Base-by-base conservation (phyloP, 768 basidiomycete species). In the Lyophyllum atratum region DNA sequence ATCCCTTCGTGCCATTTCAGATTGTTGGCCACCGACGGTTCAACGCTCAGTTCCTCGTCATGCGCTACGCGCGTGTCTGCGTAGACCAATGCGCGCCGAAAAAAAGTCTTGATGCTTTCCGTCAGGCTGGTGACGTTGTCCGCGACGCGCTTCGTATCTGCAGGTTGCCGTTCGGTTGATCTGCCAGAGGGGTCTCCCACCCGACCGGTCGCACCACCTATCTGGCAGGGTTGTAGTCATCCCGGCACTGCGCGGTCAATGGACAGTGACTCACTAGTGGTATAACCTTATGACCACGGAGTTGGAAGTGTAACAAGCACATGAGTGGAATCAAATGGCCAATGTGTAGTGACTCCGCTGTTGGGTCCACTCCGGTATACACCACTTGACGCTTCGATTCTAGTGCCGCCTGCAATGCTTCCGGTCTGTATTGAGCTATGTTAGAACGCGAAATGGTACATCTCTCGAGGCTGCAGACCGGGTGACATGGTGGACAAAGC, bases 101-200 rank as follows among this genome's bases (percentile, higher is more conserved):
- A 94, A 74, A 99, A 95, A 1, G 59, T 74, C n/a, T 83, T 72
- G 33, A 98, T 79, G 51, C 86, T 86, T 10, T 72, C 67, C 0
- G 83, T 81, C 53, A 99, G 84, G 17, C 77, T 75, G 12, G 64
- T 54, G 42, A 89, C 86, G 64, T 98, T 98, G 50, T 74, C 60
- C 37, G 84, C 77, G 3, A 95, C 82, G 49, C 84, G 79, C 10
- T 80, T 71, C 12, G 72, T 70, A 33, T 86, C 78, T 4, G 93
- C 83, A 3, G 85, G 79, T 52, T 86, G 82, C 21, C 97, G 86
- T 72, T 97, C 96, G 0, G 84, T 84, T 4, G 82, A 80, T 33
- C 95, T 82, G 1, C 97, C 96, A 4, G 95, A 96, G 8, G 97
- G 97, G 68, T 99, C 97, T 6, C 97, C 97, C 44, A 99, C 88